Evolutionary conservation across 768 basidiomycete genomes (phyloP).

Genomic region (Gloeopeniophorella convolvens): DNA sequence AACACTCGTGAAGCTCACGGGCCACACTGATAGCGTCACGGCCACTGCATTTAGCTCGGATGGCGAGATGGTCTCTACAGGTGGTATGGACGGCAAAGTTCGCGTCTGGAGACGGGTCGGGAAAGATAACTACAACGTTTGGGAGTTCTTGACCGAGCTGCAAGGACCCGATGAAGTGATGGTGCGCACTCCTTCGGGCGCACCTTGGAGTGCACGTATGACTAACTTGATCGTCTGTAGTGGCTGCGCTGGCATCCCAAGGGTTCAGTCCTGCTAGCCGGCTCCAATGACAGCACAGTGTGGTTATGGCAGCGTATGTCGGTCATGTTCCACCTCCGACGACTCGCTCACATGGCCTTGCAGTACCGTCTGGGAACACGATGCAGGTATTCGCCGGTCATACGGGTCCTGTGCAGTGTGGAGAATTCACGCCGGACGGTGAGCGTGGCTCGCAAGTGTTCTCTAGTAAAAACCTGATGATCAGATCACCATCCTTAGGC

Average conservation of each 20-base stretch:
- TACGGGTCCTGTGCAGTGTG: slow-evolving; percentile 74
- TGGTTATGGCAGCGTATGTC: slow-evolving; percentile 97
- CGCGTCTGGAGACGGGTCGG: slow-evolving; percentile 87
- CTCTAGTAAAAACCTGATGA: not conserved
- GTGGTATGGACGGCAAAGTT: slow-evolving; percentile 97
- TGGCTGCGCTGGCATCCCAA: slow-evolving; percentile 97
- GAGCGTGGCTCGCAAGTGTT: slow-evolving; percentile 7
- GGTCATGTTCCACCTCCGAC: not conserved
- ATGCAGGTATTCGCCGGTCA: slow-evolving; percentile 97
- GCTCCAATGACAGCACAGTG: slow-evolving; percentile 86
- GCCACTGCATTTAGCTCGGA: slow-evolving; percentile 74
- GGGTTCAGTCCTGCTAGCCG: slow-evolving; percentile 80
- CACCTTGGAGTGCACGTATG: not conserved
- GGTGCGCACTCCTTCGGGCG: slow-evolving; percentile 46
- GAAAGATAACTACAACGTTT: slow-evolving; percentile 63
- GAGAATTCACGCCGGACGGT: slow-evolving; percentile 91
- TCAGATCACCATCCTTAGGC: slow-evolving; percentile 36
- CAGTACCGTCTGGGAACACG: slow-evolving; percentile 90
- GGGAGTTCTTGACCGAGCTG: slow-evolving; percentile 93
- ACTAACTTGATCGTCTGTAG: slow-evolving; percentile 37
- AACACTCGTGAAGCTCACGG: slow-evolving; percentile 75
- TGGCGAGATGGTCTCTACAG: slow-evolving; percentile 90
- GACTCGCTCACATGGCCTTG: not conserved
- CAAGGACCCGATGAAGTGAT: slow-evolving; percentile 95
- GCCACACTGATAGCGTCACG: slow-evolving; percentile 90